Percentiles rank a stretch among this genome's conserved stretches.
phyloP scores from a whole-genome alignment of 2,329 filamentous ascomycete species.

The Neofusicoccum cordaticola region DNA sequence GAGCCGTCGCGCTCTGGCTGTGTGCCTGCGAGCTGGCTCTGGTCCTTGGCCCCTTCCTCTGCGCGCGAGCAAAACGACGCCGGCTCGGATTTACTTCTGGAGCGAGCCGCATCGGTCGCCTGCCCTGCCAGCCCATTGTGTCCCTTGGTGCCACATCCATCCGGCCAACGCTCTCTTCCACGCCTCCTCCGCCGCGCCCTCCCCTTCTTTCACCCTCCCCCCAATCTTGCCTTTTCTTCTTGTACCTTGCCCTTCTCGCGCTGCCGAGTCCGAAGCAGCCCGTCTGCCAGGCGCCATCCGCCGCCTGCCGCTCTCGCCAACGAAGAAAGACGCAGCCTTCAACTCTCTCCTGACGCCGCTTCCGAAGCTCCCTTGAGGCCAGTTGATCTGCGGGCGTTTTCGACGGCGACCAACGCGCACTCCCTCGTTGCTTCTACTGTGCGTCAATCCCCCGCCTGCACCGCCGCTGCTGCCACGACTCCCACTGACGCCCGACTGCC shows the following conservation, averaged over 20 bases:
- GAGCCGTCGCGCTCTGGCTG: no score
- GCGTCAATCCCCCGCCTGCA: background rate
- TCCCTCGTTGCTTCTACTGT: slow-evolving; percentile 12
- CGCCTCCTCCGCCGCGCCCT: background rate
- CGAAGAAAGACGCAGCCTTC: slow-evolving; percentile 4
- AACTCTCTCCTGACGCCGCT: slow-evolving; percentile 16
- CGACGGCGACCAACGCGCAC: background rate
- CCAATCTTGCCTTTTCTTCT: slow-evolving; percentile 16
- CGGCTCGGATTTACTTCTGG: slow-evolving; percentile 7
- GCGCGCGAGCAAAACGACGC: background rate
- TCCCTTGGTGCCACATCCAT: slow-evolving; percentile 6
- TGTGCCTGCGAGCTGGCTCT: no score
- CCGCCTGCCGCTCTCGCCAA: slow-evolving; percentile 10
- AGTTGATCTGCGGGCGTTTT: slow-evolving; percentile 18
- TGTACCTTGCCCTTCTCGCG: slow-evolving; percentile 15
- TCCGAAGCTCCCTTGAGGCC: slow-evolving; percentile 19
- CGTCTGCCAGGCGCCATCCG: slow-evolving; percentile 5
- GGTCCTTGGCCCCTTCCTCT: no score
- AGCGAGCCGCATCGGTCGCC: slow-evolving; percentile 3
- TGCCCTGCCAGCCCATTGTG: background rate
- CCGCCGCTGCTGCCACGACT: background rate
- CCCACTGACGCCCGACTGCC: slow-evolving; percentile 1
- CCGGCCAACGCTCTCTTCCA: slow-evolving; percentile 9
- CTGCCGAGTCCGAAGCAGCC: background rate
- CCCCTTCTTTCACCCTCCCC: background rate